Conservation (phyloP, 257 asterid species). For the Plantago ovata region DNA sequence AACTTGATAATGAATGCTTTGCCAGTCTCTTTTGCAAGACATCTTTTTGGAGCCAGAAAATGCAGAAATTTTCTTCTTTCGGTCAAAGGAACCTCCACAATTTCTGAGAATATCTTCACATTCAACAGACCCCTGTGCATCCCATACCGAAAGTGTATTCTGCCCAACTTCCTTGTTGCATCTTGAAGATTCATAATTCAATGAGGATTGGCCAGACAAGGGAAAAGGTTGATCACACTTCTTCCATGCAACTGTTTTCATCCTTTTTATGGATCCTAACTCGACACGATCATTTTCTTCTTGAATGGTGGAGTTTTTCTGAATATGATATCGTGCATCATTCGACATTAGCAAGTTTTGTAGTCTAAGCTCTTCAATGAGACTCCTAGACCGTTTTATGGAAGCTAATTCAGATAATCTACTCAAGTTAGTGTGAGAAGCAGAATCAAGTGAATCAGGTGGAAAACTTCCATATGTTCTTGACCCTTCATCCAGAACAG, state of each 20-base stretch:
- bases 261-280: constrained; percentile 28
- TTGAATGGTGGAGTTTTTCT: constrained; percentile 30
- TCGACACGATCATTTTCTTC: constrained; percentile 26
- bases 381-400: constrained; percentile 30
- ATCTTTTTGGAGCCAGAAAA: constrained; percentile 22
- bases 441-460: constrained; percentile 36
- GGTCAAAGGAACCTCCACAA: constrained; percentile 26
- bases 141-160: constrained; percentile 18
- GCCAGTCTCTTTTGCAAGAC: constrained; percentile 20
- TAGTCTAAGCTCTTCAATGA: constrained; percentile 40
- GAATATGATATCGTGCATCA: constrained; percentile 13
- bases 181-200: constrained; percentile 19
- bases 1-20: constrained; percentile 21
- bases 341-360: constrained; percentile 27
- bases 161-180: constrained; percentile 28
- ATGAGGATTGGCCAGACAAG: constrained; percentile 28
- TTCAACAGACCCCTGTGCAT: constrained; percentile 23
- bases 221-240: constrained; percentile 32
- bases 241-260: constrained; percentile 37
- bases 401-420: constrained; percentile 28
- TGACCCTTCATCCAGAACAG: constrained; percentile 48
- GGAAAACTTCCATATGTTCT: constrained; percentile 46
- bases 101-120: constrained; percentile 24
- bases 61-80: constrained; percentile 26
- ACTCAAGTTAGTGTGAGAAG: constrained; percentile 28